These are phyloP conservation scores for Herpetomonas tarakana DNA, from an alignment of 208 protist species.

Conservation along the genomic window DNA sequence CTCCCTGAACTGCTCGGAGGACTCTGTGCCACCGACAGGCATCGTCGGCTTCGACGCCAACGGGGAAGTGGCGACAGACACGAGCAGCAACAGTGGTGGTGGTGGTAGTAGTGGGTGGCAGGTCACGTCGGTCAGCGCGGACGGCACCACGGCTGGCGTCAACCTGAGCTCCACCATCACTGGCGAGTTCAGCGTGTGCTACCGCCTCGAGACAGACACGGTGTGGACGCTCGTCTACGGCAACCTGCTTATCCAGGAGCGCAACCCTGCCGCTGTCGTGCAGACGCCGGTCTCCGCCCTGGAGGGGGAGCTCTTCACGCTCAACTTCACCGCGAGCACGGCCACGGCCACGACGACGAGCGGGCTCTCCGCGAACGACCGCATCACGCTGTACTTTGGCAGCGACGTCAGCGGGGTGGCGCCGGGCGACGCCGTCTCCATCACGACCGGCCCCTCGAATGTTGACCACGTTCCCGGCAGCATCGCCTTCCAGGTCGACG, in stretches of 20 bases:
- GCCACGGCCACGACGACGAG: conserved; percentile 3
- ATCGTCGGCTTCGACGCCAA: conserved; percentile 42
- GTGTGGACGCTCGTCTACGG: conserved; percentile 90
- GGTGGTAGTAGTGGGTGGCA: conserved; percentile 37
- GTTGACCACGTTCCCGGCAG: conserved; percentile 50
- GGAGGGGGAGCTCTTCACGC: conserved; percentile 84
- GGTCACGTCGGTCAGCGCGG: conserved; percentile 28
- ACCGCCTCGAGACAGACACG: conserved; percentile 64
- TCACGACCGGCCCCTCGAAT: conserved; percentile 50
- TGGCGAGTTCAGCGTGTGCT: conserved; percentile 82
- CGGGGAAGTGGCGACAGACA: conserved; percentile 14
- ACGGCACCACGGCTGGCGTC: conserved; percentile 38
- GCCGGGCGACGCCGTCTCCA: conserved; percentile 30
- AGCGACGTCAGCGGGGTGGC: conserved; percentile 41
- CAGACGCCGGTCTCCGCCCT: conserved; percentile 46
- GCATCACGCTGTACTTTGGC: conserved; percentile 62
- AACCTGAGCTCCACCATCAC: conserved; percentile 52
- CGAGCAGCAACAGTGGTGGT: too few relatives aligned
- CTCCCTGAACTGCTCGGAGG: conserved; percentile 60
- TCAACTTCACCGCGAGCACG: conserved; percentile 48
- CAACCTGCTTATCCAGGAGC: conserved; percentile 53
- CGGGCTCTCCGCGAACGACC: conserved; percentile 41
- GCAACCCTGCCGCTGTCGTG: conserved; percentile 47
- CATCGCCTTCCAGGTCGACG: conserved; percentile 66
- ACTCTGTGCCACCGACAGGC: conserved; percentile 41